Conservation (phyloP, 352 stramenopile genomes). For the Globisporangium irregulare region DNA sequence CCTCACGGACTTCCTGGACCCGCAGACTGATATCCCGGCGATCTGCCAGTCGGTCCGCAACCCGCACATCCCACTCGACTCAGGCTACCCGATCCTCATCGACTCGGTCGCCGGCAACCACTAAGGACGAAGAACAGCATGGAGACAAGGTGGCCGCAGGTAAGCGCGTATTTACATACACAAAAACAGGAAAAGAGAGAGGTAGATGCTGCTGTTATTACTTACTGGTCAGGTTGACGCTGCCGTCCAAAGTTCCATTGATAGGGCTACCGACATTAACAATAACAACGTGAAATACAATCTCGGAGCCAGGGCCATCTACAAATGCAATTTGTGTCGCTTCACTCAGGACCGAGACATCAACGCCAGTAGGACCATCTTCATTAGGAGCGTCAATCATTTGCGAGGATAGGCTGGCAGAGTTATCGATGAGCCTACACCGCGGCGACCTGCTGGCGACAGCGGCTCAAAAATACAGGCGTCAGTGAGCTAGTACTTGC, state of each 20-base stretch:
- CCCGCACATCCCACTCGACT: constrained; percentile 88
- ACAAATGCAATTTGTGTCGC: too few relatives aligned
- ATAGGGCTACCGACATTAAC: background rate
- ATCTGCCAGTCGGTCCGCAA: constrained; percentile 93
- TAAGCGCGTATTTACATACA: constrained; percentile 4
- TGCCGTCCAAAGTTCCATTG: background rate
- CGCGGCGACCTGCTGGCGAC: too few relatives aligned
- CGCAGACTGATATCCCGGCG: constrained; percentile 88
- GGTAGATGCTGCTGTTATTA: background rate
- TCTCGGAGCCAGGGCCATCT: too few relatives aligned
- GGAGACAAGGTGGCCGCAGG: background rate
- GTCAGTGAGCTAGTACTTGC: too few relatives aligned
- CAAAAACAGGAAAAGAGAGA: background rate
- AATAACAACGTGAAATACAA: too few relatives aligned
- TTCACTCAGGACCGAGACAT: too few relatives aligned
- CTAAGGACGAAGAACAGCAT: constrained; percentile 15
- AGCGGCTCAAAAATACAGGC: too few relatives aligned
- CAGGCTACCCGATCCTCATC: constrained; percentile 95
- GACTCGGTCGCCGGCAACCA: constrained; percentile 89
- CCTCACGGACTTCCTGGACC: constrained; percentile 91
- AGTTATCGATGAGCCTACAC: too few relatives aligned
- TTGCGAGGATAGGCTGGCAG: too few relatives aligned
- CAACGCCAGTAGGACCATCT: too few relatives aligned
- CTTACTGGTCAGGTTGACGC: background rate
- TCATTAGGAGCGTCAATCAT: too few relatives aligned